Conservation (phyloP, 164 flowering plant genomes). For the Chimonanthus praecox region DNA sequence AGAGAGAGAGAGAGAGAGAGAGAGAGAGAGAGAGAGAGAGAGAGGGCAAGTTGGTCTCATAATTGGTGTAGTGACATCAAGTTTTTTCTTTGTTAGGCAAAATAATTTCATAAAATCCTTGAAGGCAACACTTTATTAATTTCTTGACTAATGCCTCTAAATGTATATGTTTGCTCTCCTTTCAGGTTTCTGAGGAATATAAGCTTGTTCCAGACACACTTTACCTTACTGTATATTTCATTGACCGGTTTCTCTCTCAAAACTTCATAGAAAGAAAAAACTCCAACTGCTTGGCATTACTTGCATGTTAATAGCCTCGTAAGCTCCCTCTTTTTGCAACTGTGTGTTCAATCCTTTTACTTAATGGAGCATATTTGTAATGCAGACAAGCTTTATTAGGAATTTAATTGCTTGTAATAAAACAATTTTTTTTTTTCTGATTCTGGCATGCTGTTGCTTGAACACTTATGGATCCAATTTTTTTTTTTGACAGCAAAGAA, state of each 20-base stretch:
- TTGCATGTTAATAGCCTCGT: conserved; percentile 98
- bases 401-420: not conserved
- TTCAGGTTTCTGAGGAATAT: conserved; percentile 95
- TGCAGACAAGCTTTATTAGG: not conserved
- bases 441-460: not conserved
- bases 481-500: too few relatives aligned
- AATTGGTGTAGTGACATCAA: too few relatives aligned
- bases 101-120: too few relatives aligned
- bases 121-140: too few relatives aligned
- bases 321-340: conserved; percentile 25
- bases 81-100: too few relatives aligned
- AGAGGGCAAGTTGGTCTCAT: too few relatives aligned
- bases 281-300: conserved; percentile 94
- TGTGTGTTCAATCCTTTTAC: not conserved
- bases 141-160: not conserved
- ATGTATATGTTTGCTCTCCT: not conserved
- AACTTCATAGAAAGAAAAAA: conserved; percentile 67
- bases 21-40: too few relatives aligned
- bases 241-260: conserved; percentile 73
- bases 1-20: too few relatives aligned
- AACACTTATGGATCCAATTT: not conserved
- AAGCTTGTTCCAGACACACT: conserved; percentile 80
- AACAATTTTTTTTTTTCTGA: not conserved
- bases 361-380: not conserved
- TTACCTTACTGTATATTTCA: conserved; percentile 74